Evolutionary conservation across 176 grass and related monocot genomes (phyloP).

Genomic region (Lolium rigidum): DNA sequence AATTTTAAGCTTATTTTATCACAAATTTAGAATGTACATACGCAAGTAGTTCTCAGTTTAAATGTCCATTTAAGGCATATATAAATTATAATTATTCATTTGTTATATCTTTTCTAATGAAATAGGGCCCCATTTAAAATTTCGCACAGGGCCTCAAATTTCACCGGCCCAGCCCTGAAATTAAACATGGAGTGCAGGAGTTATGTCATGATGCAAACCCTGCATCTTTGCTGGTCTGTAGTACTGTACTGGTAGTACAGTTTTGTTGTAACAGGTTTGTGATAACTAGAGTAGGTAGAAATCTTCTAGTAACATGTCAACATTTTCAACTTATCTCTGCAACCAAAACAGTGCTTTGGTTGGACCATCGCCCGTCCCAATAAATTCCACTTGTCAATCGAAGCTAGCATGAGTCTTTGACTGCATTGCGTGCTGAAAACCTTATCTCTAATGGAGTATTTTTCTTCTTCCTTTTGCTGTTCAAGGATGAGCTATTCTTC

Average conservation of each 20-base stretch:
- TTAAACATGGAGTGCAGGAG: background rate
- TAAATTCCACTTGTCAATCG: background rate
- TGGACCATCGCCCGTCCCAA: conserved; percentile 13
- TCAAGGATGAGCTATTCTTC: background rate
- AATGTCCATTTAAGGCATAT: too few relatives aligned
- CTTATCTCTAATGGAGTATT: background rate
- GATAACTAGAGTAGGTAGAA: background rate
- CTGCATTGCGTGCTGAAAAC: background rate
- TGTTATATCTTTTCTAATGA: too few relatives aligned
- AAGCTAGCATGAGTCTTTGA: background rate
- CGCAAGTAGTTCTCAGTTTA: too few relatives aligned
- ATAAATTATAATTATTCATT: too few relatives aligned
- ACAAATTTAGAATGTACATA: too few relatives aligned
- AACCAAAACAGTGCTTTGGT: background rate
- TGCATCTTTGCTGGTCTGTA: conserved; percentile 13
- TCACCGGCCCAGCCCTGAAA: too few relatives aligned
- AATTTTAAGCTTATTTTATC: too few relatives aligned
- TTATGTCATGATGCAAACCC: conserved; percentile 13
- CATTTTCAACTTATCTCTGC: background rate
- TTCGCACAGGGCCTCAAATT: too few relatives aligned
- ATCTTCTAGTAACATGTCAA: conserved; percentile 20
- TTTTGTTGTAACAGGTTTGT: background rate
- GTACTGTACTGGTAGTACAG: background rate
- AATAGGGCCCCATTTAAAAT: too few relatives aligned
- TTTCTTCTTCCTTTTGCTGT: conserved; percentile 14